A percentile compares a stretch with the other conserved stretches of the same genome.
Conservation (phyloP, 2,329 filamentous ascomycete genomes). For the Bipolaris sorokiniana region DNA sequence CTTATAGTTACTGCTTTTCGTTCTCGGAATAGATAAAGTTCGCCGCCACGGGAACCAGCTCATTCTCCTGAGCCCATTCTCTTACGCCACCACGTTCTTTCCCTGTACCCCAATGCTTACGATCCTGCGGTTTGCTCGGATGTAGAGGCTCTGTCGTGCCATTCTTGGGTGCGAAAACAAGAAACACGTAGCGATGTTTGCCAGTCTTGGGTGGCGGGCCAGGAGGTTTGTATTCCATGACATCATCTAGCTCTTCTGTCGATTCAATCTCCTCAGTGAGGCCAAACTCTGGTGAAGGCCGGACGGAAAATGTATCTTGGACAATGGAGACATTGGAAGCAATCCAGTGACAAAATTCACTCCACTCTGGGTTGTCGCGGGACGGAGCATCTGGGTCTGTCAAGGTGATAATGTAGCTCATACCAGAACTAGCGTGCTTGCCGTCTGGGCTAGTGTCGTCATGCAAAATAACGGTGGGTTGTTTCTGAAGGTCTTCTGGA, state of each 20-base stretch:
- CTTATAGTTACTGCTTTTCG: conserved; percentile 53
- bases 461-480: conserved; percentile 51
- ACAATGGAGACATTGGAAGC: conserved; percentile 46
- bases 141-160: conserved; percentile 51
- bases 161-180: conserved; percentile 56
- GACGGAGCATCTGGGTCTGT: conserved; percentile 66
- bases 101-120: conserved; percentile 63
- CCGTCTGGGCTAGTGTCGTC: conserved; percentile 35
- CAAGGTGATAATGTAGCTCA: conserved; percentile 58
- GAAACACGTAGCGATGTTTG: conserved; percentile 64
- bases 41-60: conserved; percentile 53
- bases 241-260: conserved; percentile 39
- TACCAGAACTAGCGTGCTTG: conserved; percentile 26
- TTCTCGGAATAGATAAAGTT: conserved; percentile 58
- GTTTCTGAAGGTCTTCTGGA: conserved; percentile 51
- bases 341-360: conserved; percentile 65
- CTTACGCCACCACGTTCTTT: conserved; percentile 57
- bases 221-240: conserved; percentile 60
- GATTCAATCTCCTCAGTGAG: conserved; percentile 9
- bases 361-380: conserved; percentile 60
- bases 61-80: conserved; percentile 58
- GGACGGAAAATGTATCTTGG: conserved; percentile 26
- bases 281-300: conserved; percentile 35
- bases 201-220: conserved; percentile 62
- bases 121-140: conserved; percentile 55